Percentiles rank a stretch among this genome's conserved stretches.
These are phyloP conservation scores for Auxenochlorella pyrenoidosa DNA, from an alignment of 139 green algal genomes.

Conservation along the genomic window DNA sequence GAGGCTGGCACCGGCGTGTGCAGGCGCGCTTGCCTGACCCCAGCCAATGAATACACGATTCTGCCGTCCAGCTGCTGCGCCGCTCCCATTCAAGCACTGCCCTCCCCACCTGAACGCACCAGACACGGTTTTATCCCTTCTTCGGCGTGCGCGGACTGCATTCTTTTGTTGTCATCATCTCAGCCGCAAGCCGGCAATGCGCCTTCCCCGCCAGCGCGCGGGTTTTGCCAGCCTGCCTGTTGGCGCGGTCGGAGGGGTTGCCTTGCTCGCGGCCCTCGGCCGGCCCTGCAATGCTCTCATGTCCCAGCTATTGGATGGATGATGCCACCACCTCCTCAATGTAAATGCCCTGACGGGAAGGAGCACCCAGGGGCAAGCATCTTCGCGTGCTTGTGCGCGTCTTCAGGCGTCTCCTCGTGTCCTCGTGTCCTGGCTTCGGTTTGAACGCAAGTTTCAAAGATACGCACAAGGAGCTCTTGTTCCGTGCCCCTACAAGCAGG, in stretches of 20 bases:
- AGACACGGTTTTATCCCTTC: neutral
- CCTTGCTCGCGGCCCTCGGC: neutral
- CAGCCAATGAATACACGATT: too few species aligned
- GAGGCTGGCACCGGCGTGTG: neutral
- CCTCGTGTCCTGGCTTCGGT: too few species aligned
- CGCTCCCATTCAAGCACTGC: neutral
- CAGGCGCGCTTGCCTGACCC: neutral
- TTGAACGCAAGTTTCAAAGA: too few species aligned
- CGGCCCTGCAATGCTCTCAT: neutral
- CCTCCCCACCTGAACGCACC: neutral
- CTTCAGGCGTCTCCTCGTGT: too few species aligned
- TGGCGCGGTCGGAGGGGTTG: neutral
- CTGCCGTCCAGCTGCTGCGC: too few species aligned
- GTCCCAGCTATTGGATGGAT: neutral
- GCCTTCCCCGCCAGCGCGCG: neutral
- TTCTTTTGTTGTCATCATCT: neutral
- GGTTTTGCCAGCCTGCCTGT: neutral
- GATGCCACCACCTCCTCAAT: too few species aligned
- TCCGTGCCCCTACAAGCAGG: too few species aligned
- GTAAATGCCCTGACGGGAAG: too few species aligned
- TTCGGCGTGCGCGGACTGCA: neutral
- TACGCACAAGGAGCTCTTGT: too few species aligned
- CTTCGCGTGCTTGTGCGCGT: too few species aligned
- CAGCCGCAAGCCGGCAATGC: neutral
- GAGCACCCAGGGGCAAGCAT: too few species aligned